Conservation (phyloP, 345 rosid genomes). For the Cardiospermum halicacabum region DNA sequence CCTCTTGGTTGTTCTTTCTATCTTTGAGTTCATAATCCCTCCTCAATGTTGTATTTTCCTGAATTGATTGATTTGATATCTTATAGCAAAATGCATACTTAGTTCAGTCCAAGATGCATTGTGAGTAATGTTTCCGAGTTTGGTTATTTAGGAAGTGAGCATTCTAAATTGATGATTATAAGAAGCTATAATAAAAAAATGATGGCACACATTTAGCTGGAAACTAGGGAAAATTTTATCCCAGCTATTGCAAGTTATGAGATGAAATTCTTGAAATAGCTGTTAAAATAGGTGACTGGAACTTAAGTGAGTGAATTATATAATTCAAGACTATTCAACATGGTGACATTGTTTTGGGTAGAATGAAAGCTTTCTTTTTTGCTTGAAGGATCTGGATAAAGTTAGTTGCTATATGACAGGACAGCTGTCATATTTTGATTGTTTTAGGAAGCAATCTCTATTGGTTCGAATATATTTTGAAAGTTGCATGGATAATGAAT, state of each 20-base stretch:
- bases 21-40: background rate
- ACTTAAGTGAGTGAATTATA: background rate
- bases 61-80: background rate
- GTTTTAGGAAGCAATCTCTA: background rate
- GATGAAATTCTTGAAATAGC: background rate
- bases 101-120: background rate
- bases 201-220: background rate
- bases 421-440: background rate
- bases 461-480: background rate
- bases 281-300: background rate
- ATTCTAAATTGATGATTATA: background rate
- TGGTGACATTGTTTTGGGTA: background rate
- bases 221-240: background rate
- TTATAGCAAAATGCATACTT: background rate
- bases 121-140: background rate
- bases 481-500: background rate
- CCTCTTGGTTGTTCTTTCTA: too few species aligned
- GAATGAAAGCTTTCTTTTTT: background rate
- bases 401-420: background rate
- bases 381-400: background rate
- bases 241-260: background rate
- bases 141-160: background rate
- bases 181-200: background rate
- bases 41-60: background rate
- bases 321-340: background rate